Conservation (phyloP, 208 protist species). For the Trypanosoma vivax region DNA sequence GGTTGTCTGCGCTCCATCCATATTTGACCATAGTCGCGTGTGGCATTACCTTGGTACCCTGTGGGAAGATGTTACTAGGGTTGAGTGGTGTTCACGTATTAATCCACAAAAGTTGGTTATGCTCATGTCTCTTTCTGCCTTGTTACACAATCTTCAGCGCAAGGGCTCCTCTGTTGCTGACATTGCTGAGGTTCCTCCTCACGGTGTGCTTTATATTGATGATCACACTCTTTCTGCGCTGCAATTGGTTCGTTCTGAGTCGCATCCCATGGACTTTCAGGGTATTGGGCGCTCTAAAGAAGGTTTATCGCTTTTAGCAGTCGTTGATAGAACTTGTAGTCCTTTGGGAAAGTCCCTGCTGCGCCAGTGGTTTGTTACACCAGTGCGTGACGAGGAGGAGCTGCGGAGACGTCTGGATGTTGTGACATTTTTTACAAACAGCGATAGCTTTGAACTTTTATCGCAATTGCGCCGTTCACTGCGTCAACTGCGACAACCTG, state of each 20-base stretch:
- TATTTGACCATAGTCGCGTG: constrained; percentile 12
- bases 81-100: constrained; percentile 49
- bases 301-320: constrained; percentile 64
- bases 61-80: constrained; percentile 31
- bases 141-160: constrained; percentile 44
- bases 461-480: constrained; percentile 41
- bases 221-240: constrained; percentile 35
- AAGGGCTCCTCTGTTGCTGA: constrained; percentile 52
- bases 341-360: constrained; percentile 45
- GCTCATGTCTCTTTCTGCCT: constrained; percentile 65
- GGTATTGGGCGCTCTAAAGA: constrained; percentile 73
- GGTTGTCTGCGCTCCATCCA: constrained; percentile 6
- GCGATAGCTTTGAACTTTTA: constrained; percentile 37
- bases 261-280: constrained; percentile 72
- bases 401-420: constrained; percentile 54
- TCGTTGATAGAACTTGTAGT: constrained; percentile 50
- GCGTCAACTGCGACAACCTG: constrained; percentile 33
- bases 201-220: constrained; percentile 55
- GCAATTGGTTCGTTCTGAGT: constrained; percentile 69
- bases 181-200: constrained; percentile 50
- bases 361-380: constrained; percentile 73
- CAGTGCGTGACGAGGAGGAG: constrained; percentile 42
- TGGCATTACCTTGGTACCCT: constrained; percentile 20
- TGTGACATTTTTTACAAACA: constrained; percentile 52
- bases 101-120: constrained; percentile 36